Conservation (phyloP, 768 basidiomycete species). For the Boletus vinaceobasis region DNA sequence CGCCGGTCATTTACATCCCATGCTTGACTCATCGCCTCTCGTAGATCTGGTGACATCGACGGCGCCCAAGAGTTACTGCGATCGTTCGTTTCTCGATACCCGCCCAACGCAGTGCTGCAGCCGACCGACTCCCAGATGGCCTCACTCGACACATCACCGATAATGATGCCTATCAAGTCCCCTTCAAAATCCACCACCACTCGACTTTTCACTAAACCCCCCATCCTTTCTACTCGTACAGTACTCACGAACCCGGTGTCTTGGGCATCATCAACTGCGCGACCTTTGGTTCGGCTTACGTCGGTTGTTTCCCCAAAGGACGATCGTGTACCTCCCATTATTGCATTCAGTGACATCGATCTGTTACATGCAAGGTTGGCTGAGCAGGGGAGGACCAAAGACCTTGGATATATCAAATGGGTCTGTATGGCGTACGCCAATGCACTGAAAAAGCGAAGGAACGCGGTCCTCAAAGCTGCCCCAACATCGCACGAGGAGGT, state of each 20-base stretch:
- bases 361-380: conserved; percentile 73
- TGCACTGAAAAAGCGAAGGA: conserved; percentile 59
- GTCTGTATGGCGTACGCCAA: conserved; percentile 70
- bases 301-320: conserved; percentile 61
- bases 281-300: conserved; percentile 71
- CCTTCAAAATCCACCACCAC: conserved; percentile 5
- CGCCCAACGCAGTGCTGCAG: conserved; percentile 51
- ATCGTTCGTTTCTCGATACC: conserved; percentile 63
- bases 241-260: conserved; percentile 36
- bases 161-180: not conserved
- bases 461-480: conserved; percentile 30
- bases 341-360: conserved; percentile 77
- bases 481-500: conserved; percentile 2
- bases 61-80: conserved; percentile 54
- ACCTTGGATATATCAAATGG: conserved; percentile 70
- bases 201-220: conserved; percentile 38
- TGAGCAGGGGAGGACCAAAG: conserved; percentile 36
- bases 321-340: conserved; percentile 73
- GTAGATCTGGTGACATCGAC: conserved; percentile 49
- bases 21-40: not conserved
- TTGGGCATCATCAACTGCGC: conserved; percentile 29
- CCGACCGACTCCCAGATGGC: conserved; percentile 11
- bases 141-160: not conserved
- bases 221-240: conserved; percentile 57
- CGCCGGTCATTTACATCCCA: not conserved